Base-by-base conservation (phyloP, 306 rosid genomes). In the Prunus mume region DNA sequence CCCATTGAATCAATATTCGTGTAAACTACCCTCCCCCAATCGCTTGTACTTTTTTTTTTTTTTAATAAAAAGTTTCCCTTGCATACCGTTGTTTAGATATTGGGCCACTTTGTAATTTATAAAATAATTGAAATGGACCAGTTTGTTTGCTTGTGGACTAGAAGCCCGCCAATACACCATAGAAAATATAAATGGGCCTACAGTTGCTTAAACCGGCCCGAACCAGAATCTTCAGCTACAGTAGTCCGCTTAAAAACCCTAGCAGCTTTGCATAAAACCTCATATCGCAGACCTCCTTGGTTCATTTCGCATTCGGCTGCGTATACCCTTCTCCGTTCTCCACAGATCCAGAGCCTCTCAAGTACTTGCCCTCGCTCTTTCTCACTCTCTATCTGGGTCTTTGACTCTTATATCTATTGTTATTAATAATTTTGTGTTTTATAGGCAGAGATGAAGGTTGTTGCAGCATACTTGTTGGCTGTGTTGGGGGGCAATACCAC, bases 401-500 rank as follows among this genome's bases (percentile, higher is more conserved):
- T 46, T 1, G 56, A 46, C 4, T 38, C 24, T 38, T 3, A 7
- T 9, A 32, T 1, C 3, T 11, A 11, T 60, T 45, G 13, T 24
- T n/a, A 22, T 24, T 61, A 6, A 68, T 62, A 4, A 15, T 2
- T 55, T 41, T 10, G 11, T 65, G 8, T 55, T 2, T 71, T 13
- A 5, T 62, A 10, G 28, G 49, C 66, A 79, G 73, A 66, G 60
- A 83, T 80, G 89, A 86, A 86, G 83, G 76, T 80, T 18, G 47
- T 83, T 1, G 89, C 89, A 50, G 87, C 89, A 11, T 83, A 80
- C 52, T 71, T 86, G 81, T 68, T 86, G 24, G 89, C 89, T 50
- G 68, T 86, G 0, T 80, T 86, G 87, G 89, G 89, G 60, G 89
- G 89, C 62, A 86, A 80, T 52, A 5, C 85, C 70, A 1, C 49